These are phyloP conservation scores for Hymenoscyphus albidus DNA, from an alignment of 2,329 filamentous ascomycete genomes.

Conservation along the genomic window DNA sequence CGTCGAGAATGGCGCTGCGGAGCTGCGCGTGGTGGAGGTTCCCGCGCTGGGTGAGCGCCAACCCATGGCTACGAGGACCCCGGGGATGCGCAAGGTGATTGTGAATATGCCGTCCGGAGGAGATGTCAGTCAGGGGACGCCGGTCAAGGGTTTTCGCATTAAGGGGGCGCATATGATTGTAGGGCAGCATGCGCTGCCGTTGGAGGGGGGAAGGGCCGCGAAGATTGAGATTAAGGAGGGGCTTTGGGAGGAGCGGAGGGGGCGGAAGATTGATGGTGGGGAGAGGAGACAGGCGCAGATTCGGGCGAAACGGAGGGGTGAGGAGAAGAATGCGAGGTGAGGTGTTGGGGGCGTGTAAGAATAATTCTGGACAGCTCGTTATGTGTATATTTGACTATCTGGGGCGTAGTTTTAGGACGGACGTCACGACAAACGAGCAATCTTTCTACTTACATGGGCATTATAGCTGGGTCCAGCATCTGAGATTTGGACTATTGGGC, in stretches of 20 bases:
- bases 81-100: slow-evolving; percentile 50
- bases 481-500: neutral
- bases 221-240: slow-evolving; percentile 72
- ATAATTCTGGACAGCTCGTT: slow-evolving; percentile 30
- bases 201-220: slow-evolving; percentile 63
- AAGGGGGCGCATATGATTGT: slow-evolving; percentile 64
- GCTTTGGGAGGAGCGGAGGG: slow-evolving; percentile 86
- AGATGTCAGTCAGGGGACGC: slow-evolving; percentile 44
- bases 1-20: slow-evolving; percentile 56
- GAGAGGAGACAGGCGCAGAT: slow-evolving; percentile 86
- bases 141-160: slow-evolving; percentile 63
- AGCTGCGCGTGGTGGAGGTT: slow-evolving; percentile 46
- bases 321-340: slow-evolving; percentile 49
- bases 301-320: slow-evolving; percentile 79
- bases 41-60: slow-evolving; percentile 27
- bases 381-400: slow-evolving; percentile 7
- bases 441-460: neutral
- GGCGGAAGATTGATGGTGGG: slow-evolving; percentile 92
- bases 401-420: neutral
- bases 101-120: slow-evolving; percentile 53
- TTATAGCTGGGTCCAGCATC: too few species aligned
- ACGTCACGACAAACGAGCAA: neutral
- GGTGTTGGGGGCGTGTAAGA: slow-evolving; percentile 19
- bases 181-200: slow-evolving; percentile 68
- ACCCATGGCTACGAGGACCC: slow-evolving; percentile 49